These are phyloP conservation scores for Lophium mytilinum DNA, from an alignment of 495 filamentous ascomycete species.

Conservation along the genomic window DNA sequence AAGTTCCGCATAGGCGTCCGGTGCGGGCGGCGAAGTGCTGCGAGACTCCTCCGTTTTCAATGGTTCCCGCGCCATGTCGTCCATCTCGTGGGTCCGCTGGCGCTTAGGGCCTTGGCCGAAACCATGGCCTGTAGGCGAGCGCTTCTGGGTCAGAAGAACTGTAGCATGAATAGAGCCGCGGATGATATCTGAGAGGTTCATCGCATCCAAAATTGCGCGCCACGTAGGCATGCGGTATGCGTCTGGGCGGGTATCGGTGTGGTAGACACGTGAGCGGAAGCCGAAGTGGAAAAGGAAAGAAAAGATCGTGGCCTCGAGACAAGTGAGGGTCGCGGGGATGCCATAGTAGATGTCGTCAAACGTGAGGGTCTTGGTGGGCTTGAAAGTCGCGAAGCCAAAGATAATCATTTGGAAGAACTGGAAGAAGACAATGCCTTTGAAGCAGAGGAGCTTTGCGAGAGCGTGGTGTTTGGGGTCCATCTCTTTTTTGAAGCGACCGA, in stretches of 20 bases:
- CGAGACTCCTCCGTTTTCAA: too few relatives aligned
- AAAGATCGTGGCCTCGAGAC: neutral
- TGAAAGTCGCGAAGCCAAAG: neutral
- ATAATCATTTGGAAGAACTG: constrained; percentile 1
- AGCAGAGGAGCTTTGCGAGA: neutral
- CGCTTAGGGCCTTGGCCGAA: too few relatives aligned
- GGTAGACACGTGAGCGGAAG: neutral
- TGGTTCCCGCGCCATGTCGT: too few relatives aligned
- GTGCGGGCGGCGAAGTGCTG: too few relatives aligned
- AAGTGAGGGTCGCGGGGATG: neutral
- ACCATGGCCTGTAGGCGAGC: too few relatives aligned
- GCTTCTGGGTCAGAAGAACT: too few relatives aligned
- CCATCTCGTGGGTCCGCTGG: too few relatives aligned
- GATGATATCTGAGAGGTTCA: constrained; percentile 1
- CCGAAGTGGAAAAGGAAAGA: neutral
- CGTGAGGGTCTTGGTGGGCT: neutral
- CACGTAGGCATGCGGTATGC: neutral
- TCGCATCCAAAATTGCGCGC: neutral
- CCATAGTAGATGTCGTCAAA: neutral
- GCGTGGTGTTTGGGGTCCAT: neutral
- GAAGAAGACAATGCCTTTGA: constrained; percentile 2
- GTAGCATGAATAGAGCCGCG: neutral
- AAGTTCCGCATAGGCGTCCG: too few relatives aligned
- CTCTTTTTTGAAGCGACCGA: neutral
- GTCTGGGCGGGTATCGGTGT: neutral